phyloP scores from a whole-genome alignment of 352 stramenopile species.

The Phytopythium vexans region DNA sequence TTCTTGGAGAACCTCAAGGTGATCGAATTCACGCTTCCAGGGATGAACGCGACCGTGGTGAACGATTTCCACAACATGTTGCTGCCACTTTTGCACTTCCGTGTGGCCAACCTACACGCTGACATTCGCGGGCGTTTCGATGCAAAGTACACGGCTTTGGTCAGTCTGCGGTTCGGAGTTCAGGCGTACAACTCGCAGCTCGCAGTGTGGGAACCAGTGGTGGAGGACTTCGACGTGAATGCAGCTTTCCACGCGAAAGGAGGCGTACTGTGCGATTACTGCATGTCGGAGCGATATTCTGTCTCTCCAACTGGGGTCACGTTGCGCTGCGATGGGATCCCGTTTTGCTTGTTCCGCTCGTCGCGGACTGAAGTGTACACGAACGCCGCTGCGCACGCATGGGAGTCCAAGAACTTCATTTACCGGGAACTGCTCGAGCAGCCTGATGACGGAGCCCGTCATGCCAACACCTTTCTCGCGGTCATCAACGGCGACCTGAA shows the following conservation, averaged over 20 bases:
- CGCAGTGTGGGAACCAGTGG: conserved; percentile 78
- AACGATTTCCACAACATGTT: conserved; percentile 90
- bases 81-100: conserved; percentile 75
- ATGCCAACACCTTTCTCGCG: conserved; percentile 65
- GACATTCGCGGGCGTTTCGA: conserved; percentile 64
- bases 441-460: conserved; percentile 47
- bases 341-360: conserved; percentile 65
- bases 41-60: conserved; percentile 75
- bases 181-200: conserved; percentile 87
- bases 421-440: conserved; percentile 71
- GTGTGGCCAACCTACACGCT: conserved; percentile 57
- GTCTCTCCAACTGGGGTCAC: conserved; percentile 52
- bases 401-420: conserved; percentile 84
- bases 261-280: conserved; percentile 76
- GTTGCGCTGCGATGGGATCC: conserved; percentile 65
- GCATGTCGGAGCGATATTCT: conserved; percentile 67
- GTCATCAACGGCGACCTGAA: conserved; percentile 81
- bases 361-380: conserved; percentile 69
- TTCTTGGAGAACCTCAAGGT: conserved; percentile 72
- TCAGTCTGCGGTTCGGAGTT: conserved; percentile 62
- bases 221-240: conserved; percentile 85
- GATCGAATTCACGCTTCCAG: conserved; percentile 69
- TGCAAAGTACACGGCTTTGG: conserved; percentile 56
- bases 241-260: conserved; percentile 64
- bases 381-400: conserved; percentile 52